Evolutionary conservation across 768 basidiomycete species (phyloP).

Genomic region (Daedaleopsis nitida): DNA sequence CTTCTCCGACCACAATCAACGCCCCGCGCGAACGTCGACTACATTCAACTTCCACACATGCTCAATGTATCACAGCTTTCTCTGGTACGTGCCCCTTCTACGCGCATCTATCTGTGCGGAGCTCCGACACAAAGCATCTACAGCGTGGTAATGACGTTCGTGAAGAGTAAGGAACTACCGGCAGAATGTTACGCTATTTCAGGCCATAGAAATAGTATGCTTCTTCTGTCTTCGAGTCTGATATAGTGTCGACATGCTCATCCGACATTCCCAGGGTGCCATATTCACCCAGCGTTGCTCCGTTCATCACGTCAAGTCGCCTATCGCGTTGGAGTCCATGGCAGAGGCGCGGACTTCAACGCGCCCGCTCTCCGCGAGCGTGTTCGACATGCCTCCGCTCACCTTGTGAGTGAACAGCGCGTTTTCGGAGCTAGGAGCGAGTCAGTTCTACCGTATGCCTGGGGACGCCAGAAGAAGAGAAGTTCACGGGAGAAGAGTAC

Average conservation of each 20-base stretch:
- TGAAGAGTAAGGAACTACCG: background rate
- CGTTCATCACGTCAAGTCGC: slow-evolving; percentile 19
- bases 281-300: slow-evolving; percentile 8
- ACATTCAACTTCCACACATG: too few relatives aligned
- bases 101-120: too few relatives aligned
- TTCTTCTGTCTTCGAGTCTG: slow-evolving; percentile 13
- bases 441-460: background rate
- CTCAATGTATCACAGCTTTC: too few relatives aligned
- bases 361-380: background rate
- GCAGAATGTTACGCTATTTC: background rate
- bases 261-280: slow-evolving; percentile 8
- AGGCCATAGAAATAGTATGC: background rate
- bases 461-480: background rate
- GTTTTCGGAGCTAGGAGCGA: background rate
- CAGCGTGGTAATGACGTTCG: background rate
- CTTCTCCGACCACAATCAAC: too few relatives aligned
- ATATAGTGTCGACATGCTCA: slow-evolving; percentile 1
- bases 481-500: slow-evolving; percentile 17
- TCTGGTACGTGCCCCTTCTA: too few relatives aligned
- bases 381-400: background rate
- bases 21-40: too few relatives aligned
- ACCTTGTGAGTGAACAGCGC: background rate
- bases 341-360: slow-evolving; percentile 1
- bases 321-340: slow-evolving; percentile 10
- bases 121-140: too few relatives aligned